Conservation (phyloP, 805 yeast species). For the Dipodascopsis uninucleata region DNA sequence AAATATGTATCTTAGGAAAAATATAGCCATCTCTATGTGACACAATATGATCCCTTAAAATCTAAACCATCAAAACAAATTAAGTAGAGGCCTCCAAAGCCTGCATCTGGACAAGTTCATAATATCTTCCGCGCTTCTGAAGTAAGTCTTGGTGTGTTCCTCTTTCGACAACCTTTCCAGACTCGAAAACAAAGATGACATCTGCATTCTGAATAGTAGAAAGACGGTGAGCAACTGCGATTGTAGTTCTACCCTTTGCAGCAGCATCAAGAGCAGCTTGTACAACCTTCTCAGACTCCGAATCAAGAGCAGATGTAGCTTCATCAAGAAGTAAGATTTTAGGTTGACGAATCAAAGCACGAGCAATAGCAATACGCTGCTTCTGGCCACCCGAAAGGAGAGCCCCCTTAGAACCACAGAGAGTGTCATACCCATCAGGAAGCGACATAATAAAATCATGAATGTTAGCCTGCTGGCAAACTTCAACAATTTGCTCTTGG, state of each 20-base stretch:
- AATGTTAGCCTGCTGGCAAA: constrained; percentile 52
- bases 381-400: constrained; percentile 62
- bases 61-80: too few species aligned
- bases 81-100: constrained; percentile 40
- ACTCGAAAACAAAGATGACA: constrained; percentile 49
- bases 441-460: constrained; percentile 47
- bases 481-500: constrained; percentile 41
- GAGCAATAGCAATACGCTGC: constrained; percentile 61
- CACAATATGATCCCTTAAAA: too few species aligned
- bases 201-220: constrained; percentile 55
- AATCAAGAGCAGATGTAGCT: constrained; percentile 52
- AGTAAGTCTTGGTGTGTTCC: constrained; percentile 46
- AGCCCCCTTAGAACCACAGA: constrained; percentile 50
- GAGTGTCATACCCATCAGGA: constrained; percentile 50
- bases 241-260: constrained; percentile 59
- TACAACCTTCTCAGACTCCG: constrained; percentile 62
- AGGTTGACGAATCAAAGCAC: constrained; percentile 58
- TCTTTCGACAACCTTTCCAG: constrained; percentile 53
- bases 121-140: constrained; percentile 38
- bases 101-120: constrained; percentile 42
- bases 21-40: too few species aligned
- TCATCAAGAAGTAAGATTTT: constrained; percentile 55
- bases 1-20: too few species aligned
- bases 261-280: constrained; percentile 59
- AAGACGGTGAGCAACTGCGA: constrained; percentile 74